Evolutionary conservation across 768 basidiomycete species (phyloP).

Genomic region (Crepidotus variabilis): DNA sequence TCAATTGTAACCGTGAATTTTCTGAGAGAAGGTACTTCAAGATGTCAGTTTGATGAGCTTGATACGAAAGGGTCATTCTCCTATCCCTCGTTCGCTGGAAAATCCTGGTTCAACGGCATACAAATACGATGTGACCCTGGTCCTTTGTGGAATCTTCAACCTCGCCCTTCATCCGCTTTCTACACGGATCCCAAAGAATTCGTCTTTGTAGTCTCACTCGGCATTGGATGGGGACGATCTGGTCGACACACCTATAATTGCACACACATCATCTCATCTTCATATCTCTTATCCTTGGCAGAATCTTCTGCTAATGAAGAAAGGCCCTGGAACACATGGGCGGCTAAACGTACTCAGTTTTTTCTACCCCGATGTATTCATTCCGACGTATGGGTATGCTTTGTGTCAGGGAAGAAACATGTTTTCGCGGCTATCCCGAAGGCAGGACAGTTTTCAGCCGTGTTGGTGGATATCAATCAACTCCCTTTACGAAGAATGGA

Average conservation of each 20-base stretch:
- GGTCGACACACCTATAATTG: constrained; percentile 17
- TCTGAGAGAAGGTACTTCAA: constrained; percentile 23
- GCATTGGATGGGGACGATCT: constrained; percentile 26
- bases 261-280: constrained; percentile 41
- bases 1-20: constrained; percentile 37
- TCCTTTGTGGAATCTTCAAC: constrained; percentile 38
- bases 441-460: constrained; percentile 19
- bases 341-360: constrained; percentile 42
- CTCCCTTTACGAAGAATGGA: constrained; percentile 28
- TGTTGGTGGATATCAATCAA: constrained; percentile 53
- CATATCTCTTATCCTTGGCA: constrained; percentile 27
- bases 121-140: constrained; percentile 53
- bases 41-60: constrained; percentile 24
- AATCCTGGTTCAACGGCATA: constrained; percentile 27
- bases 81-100: constrained; percentile 33
- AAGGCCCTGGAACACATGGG: constrained; percentile 50
- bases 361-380: constrained; percentile 26
- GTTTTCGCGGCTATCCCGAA: constrained; percentile 17
- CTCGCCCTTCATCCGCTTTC: constrained; percentile 40
- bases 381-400: constrained; percentile 54
- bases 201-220: constrained; percentile 44
- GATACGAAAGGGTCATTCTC: constrained; percentile 34
- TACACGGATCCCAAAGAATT: constrained; percentile 35
- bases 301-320: constrained; percentile 7
- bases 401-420: constrained; percentile 49